A percentile compares a stretch with the other conserved stretches of the same genome.
Conservation (phyloP, 306 rosid species). For the Arachis stenosperma region DNA sequence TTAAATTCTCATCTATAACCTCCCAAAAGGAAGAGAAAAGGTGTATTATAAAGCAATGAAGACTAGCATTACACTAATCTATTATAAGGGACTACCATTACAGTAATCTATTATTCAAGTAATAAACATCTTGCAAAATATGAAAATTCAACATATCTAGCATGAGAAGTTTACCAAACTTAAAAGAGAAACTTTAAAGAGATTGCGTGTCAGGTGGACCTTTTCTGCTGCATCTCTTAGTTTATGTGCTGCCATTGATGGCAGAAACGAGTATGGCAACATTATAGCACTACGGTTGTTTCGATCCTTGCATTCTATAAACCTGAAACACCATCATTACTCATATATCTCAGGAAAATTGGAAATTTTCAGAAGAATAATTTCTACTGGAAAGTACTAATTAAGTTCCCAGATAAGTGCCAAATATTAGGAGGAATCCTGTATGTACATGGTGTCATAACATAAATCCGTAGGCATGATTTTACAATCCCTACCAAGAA, state of each 20-base stretch:
- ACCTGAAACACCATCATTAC: conserved; percentile 59
- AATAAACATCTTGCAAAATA: not conserved
- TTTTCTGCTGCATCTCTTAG: conserved; percentile 77
- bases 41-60: not conserved
- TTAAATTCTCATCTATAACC: not conserved
- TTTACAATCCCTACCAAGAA: conserved; percentile 61
- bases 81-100: not conserved
- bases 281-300: conserved; percentile 71
- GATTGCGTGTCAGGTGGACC: conserved; percentile 46
- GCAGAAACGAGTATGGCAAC: conserved; percentile 85
- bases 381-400: not conserved
- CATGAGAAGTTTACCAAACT: conserved; percentile 16
- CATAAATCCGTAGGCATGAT: conserved; percentile 21
- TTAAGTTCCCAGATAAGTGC: not conserved
- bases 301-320: conserved; percentile 98
- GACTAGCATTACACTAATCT: too few species aligned
- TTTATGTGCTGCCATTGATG: conserved; percentile 73
- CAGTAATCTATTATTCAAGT: conserved; percentile 5
- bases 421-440: conserved; percentile 2
- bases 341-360: conserved; percentile 23
- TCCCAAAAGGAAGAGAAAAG: not conserved
- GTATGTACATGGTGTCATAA: not conserved
- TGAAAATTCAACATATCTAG: not conserved
- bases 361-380: conserved; percentile 23
- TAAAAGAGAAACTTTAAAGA: conserved; percentile 23